phyloP scores from a whole-genome alignment of 164 flowering plant species.

The Sextonia rubra region DNA sequence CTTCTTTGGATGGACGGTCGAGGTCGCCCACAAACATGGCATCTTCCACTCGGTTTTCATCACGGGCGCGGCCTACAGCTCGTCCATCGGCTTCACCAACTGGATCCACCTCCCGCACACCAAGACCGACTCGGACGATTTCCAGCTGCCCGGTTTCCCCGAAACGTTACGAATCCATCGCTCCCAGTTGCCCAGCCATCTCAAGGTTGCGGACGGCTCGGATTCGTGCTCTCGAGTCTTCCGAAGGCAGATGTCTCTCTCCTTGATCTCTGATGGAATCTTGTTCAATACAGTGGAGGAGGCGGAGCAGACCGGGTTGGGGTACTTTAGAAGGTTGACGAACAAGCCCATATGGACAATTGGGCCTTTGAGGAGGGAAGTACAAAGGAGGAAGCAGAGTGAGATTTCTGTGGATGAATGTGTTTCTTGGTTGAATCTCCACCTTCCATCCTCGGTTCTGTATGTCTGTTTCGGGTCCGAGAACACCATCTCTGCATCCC shows the following conservation, averaged over 20 bases:
- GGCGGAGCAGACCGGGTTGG: conserved; percentile 4
- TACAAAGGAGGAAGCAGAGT: background rate
- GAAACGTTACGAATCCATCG: background rate
- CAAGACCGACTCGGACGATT: background rate
- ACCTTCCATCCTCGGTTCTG: conserved; percentile 7
- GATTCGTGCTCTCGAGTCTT: background rate
- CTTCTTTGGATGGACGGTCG: conserved; percentile 13
- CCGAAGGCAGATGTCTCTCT: background rate
- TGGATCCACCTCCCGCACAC: conserved; percentile 2
- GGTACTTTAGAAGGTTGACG: conserved; percentile 8
- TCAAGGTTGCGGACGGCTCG: background rate
- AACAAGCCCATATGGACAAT: conserved; percentile 4
- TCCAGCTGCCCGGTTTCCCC: conserved; percentile 4
- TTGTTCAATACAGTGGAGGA: conserved; percentile 8
- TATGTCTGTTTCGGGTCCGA: conserved; percentile 26
- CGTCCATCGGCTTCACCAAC: background rate
- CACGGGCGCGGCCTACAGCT: conserved; percentile 1
- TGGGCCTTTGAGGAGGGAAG: conserved; percentile 7
- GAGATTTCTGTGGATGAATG: conserved; percentile 11
- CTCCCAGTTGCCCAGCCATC: background rate
- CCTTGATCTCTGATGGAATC: conserved; percentile 1
- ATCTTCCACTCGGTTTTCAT: conserved; percentile 1
- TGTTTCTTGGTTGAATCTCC: conserved; percentile 7
- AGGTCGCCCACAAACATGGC: background rate
- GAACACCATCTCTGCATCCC: conserved; percentile 19